Conservation (phyloP, 495 filamentous ascomycete genomes). For the Penicillium nucicola region DNA sequence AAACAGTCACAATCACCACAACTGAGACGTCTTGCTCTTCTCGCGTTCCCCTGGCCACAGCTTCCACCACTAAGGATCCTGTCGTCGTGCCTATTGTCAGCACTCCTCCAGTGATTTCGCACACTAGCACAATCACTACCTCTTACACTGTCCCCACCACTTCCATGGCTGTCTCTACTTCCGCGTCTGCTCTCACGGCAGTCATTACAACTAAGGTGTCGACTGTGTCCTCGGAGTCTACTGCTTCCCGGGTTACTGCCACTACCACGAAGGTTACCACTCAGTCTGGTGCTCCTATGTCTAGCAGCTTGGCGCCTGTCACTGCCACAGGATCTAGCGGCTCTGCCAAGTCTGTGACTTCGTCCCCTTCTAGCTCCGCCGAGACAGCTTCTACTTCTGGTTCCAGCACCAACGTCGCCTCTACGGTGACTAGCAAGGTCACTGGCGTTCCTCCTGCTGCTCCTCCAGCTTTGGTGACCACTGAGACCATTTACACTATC, state of each 20-base stretch:
- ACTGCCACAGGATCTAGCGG: not conserved
- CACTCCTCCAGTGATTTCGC: too few species aligned
- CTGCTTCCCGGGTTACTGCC: not conserved
- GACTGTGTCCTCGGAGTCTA: not conserved
- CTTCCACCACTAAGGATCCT: too few species aligned
- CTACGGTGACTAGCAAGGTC: not conserved
- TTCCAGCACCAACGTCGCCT: too few species aligned
- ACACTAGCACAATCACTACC: too few species aligned
- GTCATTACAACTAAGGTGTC: not conserved
- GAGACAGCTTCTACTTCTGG: not conserved
- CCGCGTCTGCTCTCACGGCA: not conserved
- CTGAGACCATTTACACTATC: not conserved
- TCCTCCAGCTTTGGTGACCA: not conserved
- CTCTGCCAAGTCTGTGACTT: not conserved
- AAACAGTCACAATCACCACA: conserved; percentile 14
- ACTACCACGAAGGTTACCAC: not conserved
- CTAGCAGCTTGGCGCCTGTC: not conserved
- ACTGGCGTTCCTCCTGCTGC: too few species aligned
- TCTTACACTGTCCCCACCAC: too few species aligned
- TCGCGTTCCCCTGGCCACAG: not conserved
- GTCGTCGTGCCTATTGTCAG: too few species aligned
- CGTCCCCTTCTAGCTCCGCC: not conserved
- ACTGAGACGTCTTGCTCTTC: conserved; percentile 1
- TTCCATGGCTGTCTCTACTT: not conserved
- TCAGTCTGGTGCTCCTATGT: not conserved